These are phyloP conservation scores for Neopestalotiopsis sp. DNA, from an alignment of 2,329 filamentous ascomycete genomes.

Conservation along the genomic window DNA sequence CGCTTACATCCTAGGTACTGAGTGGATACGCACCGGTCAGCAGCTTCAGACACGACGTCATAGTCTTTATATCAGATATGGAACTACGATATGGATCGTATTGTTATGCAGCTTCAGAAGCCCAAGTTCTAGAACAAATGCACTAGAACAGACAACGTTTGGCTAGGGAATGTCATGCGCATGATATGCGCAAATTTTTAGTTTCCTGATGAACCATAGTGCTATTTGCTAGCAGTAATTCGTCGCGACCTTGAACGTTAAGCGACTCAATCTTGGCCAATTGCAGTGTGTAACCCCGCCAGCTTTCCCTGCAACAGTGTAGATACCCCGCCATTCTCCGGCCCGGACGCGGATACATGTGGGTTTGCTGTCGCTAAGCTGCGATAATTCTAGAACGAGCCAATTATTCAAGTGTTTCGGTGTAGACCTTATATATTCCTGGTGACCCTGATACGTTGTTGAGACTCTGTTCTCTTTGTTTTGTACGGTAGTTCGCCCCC, in stretches of 20 bases:
- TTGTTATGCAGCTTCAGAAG: too few relatives aligned
- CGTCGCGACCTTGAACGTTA: neutral
- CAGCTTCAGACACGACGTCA: too few relatives aligned
- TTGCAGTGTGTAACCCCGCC: slow-evolving; percentile 3
- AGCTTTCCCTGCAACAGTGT: neutral
- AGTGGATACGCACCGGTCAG: too few relatives aligned
- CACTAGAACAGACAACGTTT: too few relatives aligned
- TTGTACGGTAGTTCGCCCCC: neutral
- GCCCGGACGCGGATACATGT: slow-evolving; percentile 8
- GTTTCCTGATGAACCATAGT: neutral
- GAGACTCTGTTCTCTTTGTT: neutral
- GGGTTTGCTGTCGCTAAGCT: neutral
- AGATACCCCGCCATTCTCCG: slow-evolving; percentile 17
- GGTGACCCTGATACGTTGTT: neutral
- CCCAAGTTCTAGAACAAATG: too few relatives aligned
- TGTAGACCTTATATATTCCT: neutral
- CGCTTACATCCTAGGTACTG: too few relatives aligned
- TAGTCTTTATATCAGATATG: too few relatives aligned
- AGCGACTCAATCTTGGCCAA: neutral
- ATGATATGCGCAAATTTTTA: neutral
- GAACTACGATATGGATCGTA: too few relatives aligned
- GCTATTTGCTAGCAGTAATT: neutral
- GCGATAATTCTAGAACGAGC: neutral
- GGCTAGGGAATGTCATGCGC: too few relatives aligned
- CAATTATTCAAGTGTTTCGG: slow-evolving; percentile 6